Evolutionary conservation across 768 basidiomycete genomes (phyloP).

Genomic region (Phanerochaete carnosa): DNA sequence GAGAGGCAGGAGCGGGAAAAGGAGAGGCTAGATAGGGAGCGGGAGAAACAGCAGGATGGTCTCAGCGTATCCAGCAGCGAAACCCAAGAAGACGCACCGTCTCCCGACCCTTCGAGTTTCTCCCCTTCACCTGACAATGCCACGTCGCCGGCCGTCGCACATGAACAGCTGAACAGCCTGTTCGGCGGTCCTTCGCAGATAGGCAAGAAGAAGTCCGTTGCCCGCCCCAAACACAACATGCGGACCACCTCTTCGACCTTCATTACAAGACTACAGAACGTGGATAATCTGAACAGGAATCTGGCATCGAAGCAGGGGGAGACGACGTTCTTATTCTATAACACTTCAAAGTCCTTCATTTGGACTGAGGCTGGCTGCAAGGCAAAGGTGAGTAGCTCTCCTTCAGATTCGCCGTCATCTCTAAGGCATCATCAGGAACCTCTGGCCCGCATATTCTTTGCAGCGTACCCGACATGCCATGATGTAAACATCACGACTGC

Average conservation of each 20-base stretch:
- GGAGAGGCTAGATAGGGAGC: constrained; percentile 11
- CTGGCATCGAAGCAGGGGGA: constrained; percentile 84
- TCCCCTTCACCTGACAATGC: constrained; percentile 23
- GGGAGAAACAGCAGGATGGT: constrained; percentile 32
- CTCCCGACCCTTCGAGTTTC: constrained; percentile 28
- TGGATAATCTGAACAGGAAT: constrained; percentile 69
- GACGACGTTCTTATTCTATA: constrained; percentile 83
- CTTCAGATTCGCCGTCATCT: background rate
- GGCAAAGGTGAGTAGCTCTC: constrained; percentile 56
- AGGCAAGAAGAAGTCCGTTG: constrained; percentile 59
- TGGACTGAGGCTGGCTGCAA: constrained; percentile 89
- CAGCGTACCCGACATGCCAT: constrained; percentile 86
- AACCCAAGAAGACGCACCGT: constrained; percentile 58
- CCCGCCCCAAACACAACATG: constrained; percentile 88
- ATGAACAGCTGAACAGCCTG: constrained; percentile 48
- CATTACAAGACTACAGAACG: constrained; percentile 79
- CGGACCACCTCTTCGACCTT: constrained; percentile 91
- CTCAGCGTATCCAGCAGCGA: constrained; percentile 82
- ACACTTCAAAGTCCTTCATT: constrained; percentile 75
- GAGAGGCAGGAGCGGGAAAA: constrained; percentile 19
- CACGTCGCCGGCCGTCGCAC: constrained; percentile 35
- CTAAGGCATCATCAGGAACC: constrained; percentile 60
- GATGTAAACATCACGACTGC: constrained; percentile 81
- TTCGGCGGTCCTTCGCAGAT: constrained; percentile 53
- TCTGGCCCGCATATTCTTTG: constrained; percentile 79